Conservation (phyloP, 148 eudicot genomes). For the Vaccinium myrtillus region DNA sequence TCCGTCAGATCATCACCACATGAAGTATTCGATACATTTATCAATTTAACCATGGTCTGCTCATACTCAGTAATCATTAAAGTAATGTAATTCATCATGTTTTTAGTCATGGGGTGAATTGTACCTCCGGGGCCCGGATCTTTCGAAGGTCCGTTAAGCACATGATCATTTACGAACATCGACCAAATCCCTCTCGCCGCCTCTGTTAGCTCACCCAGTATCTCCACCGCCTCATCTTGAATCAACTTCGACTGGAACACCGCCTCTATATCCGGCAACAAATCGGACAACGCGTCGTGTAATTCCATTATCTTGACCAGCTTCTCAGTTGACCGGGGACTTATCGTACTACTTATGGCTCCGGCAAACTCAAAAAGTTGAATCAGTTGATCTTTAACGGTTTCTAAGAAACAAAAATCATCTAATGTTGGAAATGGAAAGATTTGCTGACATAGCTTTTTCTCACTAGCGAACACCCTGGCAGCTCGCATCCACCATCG, state of each 20-base stretch:
- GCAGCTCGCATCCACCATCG: conserved; percentile 73
- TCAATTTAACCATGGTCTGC: conserved; percentile 63
- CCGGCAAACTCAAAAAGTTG: conserved; percentile 69
- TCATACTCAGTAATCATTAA: conserved; percentile 73
- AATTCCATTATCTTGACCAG: conserved; percentile 78
- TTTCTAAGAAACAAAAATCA: conserved; percentile 73
- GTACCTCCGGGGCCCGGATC: conserved; percentile 52
- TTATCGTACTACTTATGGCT: conserved; percentile 47
- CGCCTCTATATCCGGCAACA: conserved; percentile 64
- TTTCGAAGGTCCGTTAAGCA: conserved; percentile 71
- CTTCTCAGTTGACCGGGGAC: conserved; percentile 80
- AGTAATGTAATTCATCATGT: conserved; percentile 94
- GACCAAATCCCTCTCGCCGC: conserved; percentile 80
- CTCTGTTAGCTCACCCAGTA: conserved; percentile 68
- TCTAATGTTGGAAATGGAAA: conserved; percentile 41
- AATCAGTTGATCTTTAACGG: conserved; percentile 62
- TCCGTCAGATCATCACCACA: no score
- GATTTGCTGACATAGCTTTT: conserved; percentile 54
- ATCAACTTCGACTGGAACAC: conserved; percentile 67
- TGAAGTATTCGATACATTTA: conserved; percentile 37
- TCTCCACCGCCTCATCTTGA: conserved; percentile 71
- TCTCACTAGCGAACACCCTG: conserved; percentile 68
- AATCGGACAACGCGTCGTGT: conserved; percentile 66
- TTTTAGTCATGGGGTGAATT: conserved; percentile 60
- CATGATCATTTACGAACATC: conserved; percentile 73